Base-by-base conservation (phyloP, 1,284 basidiomycete species). In the Heterobasidion occidentale region DNA sequence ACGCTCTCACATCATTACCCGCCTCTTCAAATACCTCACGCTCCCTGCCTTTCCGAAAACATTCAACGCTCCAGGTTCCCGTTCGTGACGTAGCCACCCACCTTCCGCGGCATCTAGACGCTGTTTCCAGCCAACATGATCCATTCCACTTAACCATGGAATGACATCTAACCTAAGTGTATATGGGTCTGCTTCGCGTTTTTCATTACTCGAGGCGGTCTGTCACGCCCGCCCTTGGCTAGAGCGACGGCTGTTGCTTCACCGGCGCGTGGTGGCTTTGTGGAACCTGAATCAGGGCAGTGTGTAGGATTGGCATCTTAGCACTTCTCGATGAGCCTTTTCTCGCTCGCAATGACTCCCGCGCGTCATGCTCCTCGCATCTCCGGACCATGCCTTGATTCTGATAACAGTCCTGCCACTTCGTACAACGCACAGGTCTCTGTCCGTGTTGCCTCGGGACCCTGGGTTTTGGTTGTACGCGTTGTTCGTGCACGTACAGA, bases 91-190 rank as follows among this genome's bases (percentile, higher is more conserved):
- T 12, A 33, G n/a, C 46, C 19, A 11, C 46, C n/a, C 46, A 48
- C 46, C 46, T 33, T 48, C 17, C 46, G n/a, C 46, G 17, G 27
- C 27, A 48, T 33, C 46, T 48, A 33, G 27, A 19, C 46, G 46
- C 27, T 48, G 19, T 33, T 33, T 19, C 27, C 46, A 51, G 49
- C 49, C 35, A 51, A 51, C 49, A 51, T 36, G 20, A 51, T 51
- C 12, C 49, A 51, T 51, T 51, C 49, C 35, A 36, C 15, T 9
- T 36, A 51, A 35, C 49, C 49, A 49, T 48, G 46, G 49, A 36
- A 51, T 51, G 49, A 51, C 9, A 35, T 51, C 49, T 51, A 51
- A 51, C 49, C 49, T 51, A 51, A 51, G 49, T 51, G 49, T 33
- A 12, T 51, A 51, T 34, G 34, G 49, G 49, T 51, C 15, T n/a